Evolutionary conservation across 2,329 filamentous ascomycete species (phyloP), one percentile per base, ranked within the genome.

Genomic region (Arthrobotrys sinensis): DNA sequence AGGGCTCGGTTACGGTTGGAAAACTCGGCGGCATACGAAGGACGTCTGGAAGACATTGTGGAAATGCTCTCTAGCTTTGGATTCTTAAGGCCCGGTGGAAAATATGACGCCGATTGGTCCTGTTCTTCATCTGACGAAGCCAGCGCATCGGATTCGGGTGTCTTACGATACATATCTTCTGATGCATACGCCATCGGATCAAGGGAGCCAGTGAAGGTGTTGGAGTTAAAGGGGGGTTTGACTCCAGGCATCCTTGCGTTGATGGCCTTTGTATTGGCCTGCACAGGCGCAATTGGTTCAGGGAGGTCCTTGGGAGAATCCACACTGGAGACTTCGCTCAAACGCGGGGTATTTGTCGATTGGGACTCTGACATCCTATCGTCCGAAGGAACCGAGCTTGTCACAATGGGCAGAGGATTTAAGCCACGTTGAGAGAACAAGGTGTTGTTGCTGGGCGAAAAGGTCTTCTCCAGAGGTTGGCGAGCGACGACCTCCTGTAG

Each of bases 101-200:
- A 85, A 82, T 83, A 84, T 72, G 88, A 89, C 81, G 89, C 86
- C 52, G 87, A 87, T 83, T 90, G 88, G 78, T 97, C 92, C 72
- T 87, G 88, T 84, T 99, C 96, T 84, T 98, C 96, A 84, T 98
- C 96, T 11, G 94, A 97, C 81, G 95, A 98, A 65, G 92, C 94
- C 76, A 98, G 86, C 64, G 93, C 95, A 83, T 98, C 95, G 2
- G 94, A 97, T 83, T 98, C 96, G 21, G 95, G 95, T 0, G 95
- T 97, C 6, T 93, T 94, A 67, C 92, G 92, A 81, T 73, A 73
- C 68, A 75, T 73, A 38, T 79, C 76, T 52, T 79, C 76, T 19
- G 76, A 79, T 24, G 64, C 64, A 63, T 73, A 79, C 28, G 76
- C 67, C 67, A 79, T 71, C 55, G 69, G 76, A 50, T 79, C 69